Percentiles rank a stretch among this genome's conserved stretches.
These are phyloP conservation scores for Ajuga chamaepitys DNA, from an alignment of 257 asterid genomes.

Conservation along the genomic window DNA sequence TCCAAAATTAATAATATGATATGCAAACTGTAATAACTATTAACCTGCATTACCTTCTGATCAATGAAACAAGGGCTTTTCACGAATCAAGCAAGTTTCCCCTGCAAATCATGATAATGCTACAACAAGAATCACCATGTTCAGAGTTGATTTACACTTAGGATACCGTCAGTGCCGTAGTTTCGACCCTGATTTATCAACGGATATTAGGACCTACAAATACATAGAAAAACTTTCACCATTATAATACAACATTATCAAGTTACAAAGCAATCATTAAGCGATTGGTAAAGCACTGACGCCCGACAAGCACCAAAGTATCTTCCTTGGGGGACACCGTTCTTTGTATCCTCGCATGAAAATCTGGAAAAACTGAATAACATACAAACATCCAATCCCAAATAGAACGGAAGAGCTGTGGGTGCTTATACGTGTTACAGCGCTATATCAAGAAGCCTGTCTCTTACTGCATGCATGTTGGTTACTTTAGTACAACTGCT, in stretches of 20 bases:
- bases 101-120: not conserved
- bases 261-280: conserved; percentile 2
- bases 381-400: not conserved
- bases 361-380: not conserved
- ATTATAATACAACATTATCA: conserved; percentile 11
- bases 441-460: conserved; percentile 73
- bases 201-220: conserved; percentile 7
- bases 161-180: not conserved
- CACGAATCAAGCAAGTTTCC: not conserved
- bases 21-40: not conserved
- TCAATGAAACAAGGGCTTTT: not conserved
- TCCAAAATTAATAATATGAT: too few relatives aligned
- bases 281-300: not conserved
- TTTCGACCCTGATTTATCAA: not conserved
- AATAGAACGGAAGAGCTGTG: not conserved
- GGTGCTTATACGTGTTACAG: conserved; percentile 20
- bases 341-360: not conserved
- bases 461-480: conserved; percentile 57
- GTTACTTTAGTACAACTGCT: conserved; percentile 43
- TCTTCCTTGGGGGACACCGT: not conserved
- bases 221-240: conserved; percentile 1
- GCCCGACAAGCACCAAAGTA: not conserved
- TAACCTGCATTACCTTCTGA: not conserved
- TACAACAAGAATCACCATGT: conserved; percentile 4
- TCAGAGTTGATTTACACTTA: conserved; percentile 21